phyloP scores from a whole-genome alignment of 2,329 filamentous ascomycete genomes.

The Colletotrichum eleusines region DNA sequence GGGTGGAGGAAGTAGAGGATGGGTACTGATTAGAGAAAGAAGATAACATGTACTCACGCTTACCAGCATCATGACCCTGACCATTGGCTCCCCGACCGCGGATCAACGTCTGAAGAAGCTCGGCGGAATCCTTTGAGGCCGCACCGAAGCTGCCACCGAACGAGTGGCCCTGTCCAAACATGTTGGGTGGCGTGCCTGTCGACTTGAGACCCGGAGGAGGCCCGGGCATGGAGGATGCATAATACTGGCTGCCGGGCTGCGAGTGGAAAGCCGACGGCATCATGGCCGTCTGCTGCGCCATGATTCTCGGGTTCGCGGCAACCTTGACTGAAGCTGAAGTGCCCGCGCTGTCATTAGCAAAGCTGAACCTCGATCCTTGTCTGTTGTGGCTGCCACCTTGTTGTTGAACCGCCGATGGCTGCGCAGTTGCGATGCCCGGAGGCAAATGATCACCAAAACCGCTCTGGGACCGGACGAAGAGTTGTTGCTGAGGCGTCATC shows the following conservation, averaged over 20 bases:
- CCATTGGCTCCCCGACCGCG: constrained; percentile 76
- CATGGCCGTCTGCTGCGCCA: constrained; percentile 90
- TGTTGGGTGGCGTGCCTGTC: constrained; percentile 91
- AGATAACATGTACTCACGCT: constrained; percentile 99
- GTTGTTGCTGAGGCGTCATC: constrained; percentile 84
- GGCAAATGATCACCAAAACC: constrained; percentile 72
- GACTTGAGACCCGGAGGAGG: constrained; percentile 96
- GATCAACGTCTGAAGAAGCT: constrained; percentile 85
- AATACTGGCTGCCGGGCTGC: constrained; percentile 77
- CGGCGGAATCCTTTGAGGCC: constrained; percentile 78
- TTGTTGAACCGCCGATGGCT: constrained; percentile 65
- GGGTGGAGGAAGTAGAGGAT: constrained; percentile 82
- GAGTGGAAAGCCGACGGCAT: constrained; percentile 76
- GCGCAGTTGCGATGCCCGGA: constrained; percentile 66
- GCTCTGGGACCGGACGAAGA: constrained; percentile 74
- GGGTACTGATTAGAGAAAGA: constrained; percentile 90
- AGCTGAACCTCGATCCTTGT: constrained; percentile 89
- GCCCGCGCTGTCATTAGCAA: constrained; percentile 79
- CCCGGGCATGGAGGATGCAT: constrained; percentile 86
- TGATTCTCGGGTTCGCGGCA: constrained; percentile 81
- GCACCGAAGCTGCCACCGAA: constrained; percentile 81
- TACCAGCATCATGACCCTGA: constrained; percentile 86
- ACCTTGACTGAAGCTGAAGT: constrained; percentile 77
- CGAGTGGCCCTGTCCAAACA: constrained; percentile 90
- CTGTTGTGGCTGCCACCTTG: constrained; percentile 78